Evolutionary conservation across 768 basidiomycete genomes (phyloP).

Genomic region (Xanthoconium purpureum): DNA sequence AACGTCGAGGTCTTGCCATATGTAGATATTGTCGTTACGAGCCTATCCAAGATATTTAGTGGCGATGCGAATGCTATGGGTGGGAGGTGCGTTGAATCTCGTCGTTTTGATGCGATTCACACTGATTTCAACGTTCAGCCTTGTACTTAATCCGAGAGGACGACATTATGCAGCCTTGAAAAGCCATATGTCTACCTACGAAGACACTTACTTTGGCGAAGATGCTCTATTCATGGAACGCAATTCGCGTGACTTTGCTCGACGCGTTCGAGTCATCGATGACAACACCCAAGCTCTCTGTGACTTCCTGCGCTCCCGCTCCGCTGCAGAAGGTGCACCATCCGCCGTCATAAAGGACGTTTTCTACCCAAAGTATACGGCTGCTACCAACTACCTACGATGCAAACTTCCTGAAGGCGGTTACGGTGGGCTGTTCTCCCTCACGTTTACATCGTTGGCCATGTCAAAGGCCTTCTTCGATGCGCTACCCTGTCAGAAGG

Average conservation of each 20-base stretch:
- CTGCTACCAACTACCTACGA: conserved; percentile 64
- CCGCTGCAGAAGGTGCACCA: conserved; percentile 37
- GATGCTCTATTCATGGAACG: conserved; percentile 97
- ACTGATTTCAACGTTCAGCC: conserved; percentile 41
- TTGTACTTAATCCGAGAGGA: conserved; percentile 81
- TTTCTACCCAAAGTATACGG: conserved; percentile 85
- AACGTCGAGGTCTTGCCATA: conserved; percentile 88
- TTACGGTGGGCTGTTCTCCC: conserved; percentile 84
- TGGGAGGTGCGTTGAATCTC: conserved; percentile 66
- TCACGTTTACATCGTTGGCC: conserved; percentile 69
- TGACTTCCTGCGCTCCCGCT: conserved; percentile 67
- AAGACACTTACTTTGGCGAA: conserved; percentile 85
- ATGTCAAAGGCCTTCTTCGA: conserved; percentile 85
- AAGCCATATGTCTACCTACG: conserved; percentile 57
- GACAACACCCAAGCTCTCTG: conserved; percentile 79
- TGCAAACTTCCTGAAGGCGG: conserved; percentile 60
- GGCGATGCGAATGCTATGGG: conserved; percentile 97
- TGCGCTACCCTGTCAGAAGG: conserved; percentile 77
- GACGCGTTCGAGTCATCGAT: conserved; percentile 75
- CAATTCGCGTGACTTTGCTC: conserved; percentile 90
- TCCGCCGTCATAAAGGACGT: conserved; percentile 69
- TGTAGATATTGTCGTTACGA: conserved; percentile 88
- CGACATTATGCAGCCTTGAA: conserved; percentile 70
- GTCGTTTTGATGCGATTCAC: not conserved
- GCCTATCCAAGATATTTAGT: conserved; percentile 92